Base-by-base conservation (phyloP, 257 asterid genomes). In the Leonotis leonurus region DNA sequence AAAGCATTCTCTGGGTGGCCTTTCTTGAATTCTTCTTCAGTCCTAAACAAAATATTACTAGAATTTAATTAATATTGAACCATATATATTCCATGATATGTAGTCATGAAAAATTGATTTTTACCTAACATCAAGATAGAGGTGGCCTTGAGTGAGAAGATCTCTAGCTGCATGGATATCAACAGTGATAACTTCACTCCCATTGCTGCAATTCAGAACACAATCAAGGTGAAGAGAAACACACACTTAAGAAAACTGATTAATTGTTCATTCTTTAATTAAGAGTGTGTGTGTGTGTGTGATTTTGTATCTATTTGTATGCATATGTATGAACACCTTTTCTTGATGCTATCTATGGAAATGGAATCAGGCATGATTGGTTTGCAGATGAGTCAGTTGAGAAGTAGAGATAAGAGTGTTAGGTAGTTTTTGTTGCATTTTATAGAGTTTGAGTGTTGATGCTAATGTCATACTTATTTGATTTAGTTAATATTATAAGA, bases 121-220 rank as follows among this genome's bases (percentile, higher is more conserved):
- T 20, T 70, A 90, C 97, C 97, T 80, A 73, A 90, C 97, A 74
- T 90, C 97, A 67, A 90, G 86, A 75, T 81, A 90, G 25, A 67
- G 74, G 62, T 81, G 74, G 60, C 78, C 86, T 16, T 71, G 71
- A 17, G 41, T 69, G 33, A 87, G 83, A 54, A 87, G 86, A 25
- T 74, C 46, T 68, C 60, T 78, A 50, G 95, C 87, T 67, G 75
- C 79, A 27, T 81, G 81, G 16, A 84, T 89, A 75, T 89, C 89
- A 49, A 89, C 78, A 0, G 89, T 86, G 21, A 61, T 67, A 12
- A 89, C 77, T 57, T 75, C 78, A 36, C 57, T 60, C 36, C 51
- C 76, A 16, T 70, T 76, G 64, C 94, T 81, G 60, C 77, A 16
- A 37, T 6, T 6, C 9, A n/a, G n/a, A n/a, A 67, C 18, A 69